Percentiles rank a stretch among this genome's conserved stretches.
Evolutionary conservation across 2,329 filamentous ascomycete species (phyloP).

Genomic region (Sordariomycetes sp.): DNA sequence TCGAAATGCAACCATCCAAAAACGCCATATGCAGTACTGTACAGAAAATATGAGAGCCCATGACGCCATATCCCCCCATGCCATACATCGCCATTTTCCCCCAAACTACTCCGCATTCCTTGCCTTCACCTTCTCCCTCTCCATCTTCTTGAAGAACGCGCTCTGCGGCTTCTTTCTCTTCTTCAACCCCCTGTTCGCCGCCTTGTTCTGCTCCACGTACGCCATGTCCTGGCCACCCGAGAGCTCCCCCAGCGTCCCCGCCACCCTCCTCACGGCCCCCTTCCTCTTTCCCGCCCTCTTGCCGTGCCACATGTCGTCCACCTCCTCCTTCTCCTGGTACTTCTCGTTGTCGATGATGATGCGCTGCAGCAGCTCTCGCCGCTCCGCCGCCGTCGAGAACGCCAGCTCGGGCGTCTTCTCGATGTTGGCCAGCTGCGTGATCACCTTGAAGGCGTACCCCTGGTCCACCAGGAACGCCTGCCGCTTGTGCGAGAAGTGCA

Average conservation of each 20-base stretch:
- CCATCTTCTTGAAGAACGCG: conserved; percentile 31
- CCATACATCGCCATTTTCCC: neutral
- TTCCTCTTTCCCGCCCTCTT: conserved; percentile 28
- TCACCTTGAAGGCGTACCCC: conserved; percentile 98
- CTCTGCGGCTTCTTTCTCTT: conserved; percentile 28
- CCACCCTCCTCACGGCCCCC: conserved; percentile 62
- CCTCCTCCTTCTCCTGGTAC: conserved; percentile 9
- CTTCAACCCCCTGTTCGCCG: conserved; percentile 39
- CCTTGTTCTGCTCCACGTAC: conserved; percentile 78
- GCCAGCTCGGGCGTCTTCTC: conserved; percentile 72
- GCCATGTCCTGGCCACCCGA: conserved; percentile 95
- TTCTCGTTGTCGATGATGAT: conserved; percentile 77
- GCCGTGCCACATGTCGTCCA: conserved; percentile 13
- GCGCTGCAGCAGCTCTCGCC: conserved; percentile 77
- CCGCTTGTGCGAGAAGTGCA: conserved; percentile 94
- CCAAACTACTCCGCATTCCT: conserved; percentile 6
- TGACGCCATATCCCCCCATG: neutral
- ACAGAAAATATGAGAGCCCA: too few species aligned
- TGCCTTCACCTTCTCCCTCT: conserved; percentile 21
- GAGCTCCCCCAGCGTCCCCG: conserved; percentile 74
- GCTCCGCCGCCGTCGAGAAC: conserved; percentile 68
- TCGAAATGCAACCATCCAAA: too few species aligned
- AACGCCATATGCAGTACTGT: too few species aligned
- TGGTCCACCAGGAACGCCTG: conserved; percentile 97
- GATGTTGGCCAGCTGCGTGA: conserved; percentile 87